Base-by-base conservation (phyloP, 208 protist genomes). In the Trypanosoma rangeli region DNA sequence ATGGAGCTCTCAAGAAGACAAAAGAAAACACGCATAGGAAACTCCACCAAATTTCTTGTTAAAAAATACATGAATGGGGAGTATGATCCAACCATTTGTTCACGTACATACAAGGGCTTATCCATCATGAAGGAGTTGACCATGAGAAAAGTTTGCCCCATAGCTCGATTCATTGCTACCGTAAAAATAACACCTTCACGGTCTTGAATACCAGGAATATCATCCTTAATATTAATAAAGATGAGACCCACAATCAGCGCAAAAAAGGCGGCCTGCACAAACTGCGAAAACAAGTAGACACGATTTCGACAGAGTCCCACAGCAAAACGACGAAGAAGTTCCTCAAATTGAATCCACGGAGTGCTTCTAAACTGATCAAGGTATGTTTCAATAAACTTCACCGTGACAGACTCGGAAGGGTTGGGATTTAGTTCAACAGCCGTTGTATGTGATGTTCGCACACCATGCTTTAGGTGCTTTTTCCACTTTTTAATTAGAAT, bases 21-120 rank as follows among this genome's bases (percentile, higher is more conserved):
- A 37, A 74, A 81, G 20, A 83, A 15, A 39, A 92, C 52, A 42
- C 83, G 74, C 39, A 90, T 5, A 20, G 86, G 89, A 33, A 89
- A 65, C 71, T 89, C 79, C 28, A 84, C 82, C 39, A 89, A 13
- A 28, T 56, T 74, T 20, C 65, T 74, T 7, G 79, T 66, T 13
- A 85, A 31, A 69, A 79, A 86, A 65, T 78, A 94, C 42, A 88
- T 76, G 49, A 83, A 29, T 12, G 86, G 82, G 5, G 84, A 81
- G 72, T 94, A 94, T 5, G 86, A 74, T 5, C 74, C 86, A 61
- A 82, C 76, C 22, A 82, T 76, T 74, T 92, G 89, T 59, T 94
- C 89, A 22, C 85, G 86, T 1, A 80, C 60, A 61, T 80, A 94
- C 35, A 94, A 73, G 18, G 84, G 74, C 28, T 78, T 80, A 5